phyloP scores from a whole-genome alignment of 2,329 filamentous ascomycete genomes.

The Aquanectria penicillioides region DNA sequence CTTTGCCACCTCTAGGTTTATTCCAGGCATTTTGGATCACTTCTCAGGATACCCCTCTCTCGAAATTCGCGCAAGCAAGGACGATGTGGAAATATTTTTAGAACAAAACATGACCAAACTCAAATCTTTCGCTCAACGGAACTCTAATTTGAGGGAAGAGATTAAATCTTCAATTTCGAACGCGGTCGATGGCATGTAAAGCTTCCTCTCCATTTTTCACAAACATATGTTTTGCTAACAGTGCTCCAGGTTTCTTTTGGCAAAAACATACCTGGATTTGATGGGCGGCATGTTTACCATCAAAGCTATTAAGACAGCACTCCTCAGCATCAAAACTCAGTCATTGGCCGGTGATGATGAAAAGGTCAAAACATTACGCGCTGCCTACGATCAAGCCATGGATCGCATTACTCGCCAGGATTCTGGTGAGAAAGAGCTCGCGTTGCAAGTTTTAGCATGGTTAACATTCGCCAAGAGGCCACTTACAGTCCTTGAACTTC shows the following conservation, averaged over 20 bases:
- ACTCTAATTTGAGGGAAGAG: conserved; percentile 5
- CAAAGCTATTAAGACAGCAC: neutral
- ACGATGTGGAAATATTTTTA: conserved; percentile 3
- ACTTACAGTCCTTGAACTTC: neutral
- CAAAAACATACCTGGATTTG: neutral
- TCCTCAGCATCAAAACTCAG: conserved; percentile 3
- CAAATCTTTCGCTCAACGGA: conserved; percentile 2
- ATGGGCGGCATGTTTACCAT: conserved; percentile 1
- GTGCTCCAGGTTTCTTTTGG: conserved; percentile 6
- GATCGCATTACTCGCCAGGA: conserved; percentile 3
- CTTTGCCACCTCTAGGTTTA: conserved; percentile 2
- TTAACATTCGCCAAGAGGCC: conserved; percentile 5
- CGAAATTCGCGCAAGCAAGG: conserved; percentile 3
- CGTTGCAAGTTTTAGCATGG: neutral
- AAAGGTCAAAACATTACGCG: neutral
- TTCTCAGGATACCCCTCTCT: neutral
- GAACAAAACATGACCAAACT: conserved; percentile 8
- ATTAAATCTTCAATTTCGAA: conserved; percentile 8
- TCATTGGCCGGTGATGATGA: neutral
- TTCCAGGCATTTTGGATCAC: neutral
- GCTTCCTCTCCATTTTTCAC: neutral
- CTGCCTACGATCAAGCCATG: neutral
- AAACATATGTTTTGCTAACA: neutral
- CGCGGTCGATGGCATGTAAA: conserved; percentile 12
- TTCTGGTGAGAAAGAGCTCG: neutral